Percentiles rank a stretch among this genome's conserved stretches.
Conservation (phyloP, 2,329 filamentous ascomycete genomes). For the Aspergillus novofumigatus region DNA sequence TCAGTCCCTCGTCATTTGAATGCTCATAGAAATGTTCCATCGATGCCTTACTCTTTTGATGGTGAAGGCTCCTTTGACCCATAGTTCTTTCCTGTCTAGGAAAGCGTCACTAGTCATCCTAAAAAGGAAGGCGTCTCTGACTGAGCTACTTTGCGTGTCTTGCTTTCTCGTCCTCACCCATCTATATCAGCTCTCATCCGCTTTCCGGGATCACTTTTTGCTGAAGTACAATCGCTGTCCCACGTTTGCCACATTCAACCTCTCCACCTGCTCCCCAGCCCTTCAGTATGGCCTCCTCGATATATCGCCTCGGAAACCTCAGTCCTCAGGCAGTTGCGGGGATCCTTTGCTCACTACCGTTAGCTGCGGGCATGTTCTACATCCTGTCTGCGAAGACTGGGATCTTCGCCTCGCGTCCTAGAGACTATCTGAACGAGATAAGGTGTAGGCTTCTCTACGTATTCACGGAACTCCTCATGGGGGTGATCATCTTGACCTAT, state of each 20-base stretch:
- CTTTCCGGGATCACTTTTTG: neutral
- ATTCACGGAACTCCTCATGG: neutral
- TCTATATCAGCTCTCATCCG: neutral
- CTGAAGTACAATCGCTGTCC: neutral
- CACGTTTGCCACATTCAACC: neutral
- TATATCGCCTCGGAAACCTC: neutral
- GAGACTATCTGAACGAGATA: neutral
- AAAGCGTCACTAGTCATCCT: neutral
- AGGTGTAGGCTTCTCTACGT: neutral
- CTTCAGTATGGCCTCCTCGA: neutral
- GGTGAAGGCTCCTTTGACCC: neutral
- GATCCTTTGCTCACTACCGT: neutral
- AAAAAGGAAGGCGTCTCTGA: neutral
- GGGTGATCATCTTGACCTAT: neutral
- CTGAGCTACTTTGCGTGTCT: neutral
- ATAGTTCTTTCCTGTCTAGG: neutral
- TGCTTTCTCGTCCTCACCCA: neutral
- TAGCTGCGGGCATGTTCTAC: neutral
- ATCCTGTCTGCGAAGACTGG: neutral
- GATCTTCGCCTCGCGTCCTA: neutral
- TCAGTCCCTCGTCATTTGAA: too few species aligned
- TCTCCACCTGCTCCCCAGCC: neutral
- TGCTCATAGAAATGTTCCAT: neutral
- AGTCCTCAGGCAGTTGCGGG: neutral
- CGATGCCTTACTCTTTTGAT: neutral